phyloP scores from a whole-genome alignment of 139 green algal genomes.

The Raphidocelis subcapitata region DNA sequence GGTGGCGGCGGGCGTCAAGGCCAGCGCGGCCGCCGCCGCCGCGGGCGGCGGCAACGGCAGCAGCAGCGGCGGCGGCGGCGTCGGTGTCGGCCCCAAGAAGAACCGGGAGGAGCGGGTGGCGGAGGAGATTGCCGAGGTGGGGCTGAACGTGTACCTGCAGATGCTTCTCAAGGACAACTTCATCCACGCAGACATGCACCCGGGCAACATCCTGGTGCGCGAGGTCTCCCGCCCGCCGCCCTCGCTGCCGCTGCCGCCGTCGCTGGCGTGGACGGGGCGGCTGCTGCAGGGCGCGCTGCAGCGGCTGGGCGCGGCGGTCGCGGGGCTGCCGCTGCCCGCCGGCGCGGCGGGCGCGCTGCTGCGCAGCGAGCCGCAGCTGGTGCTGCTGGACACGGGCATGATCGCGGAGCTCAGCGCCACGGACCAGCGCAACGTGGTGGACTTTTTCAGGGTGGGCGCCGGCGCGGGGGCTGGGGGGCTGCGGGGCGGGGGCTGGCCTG shows the following conservation, averaged over 20 bases:
- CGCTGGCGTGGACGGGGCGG: constrained; percentile 14
- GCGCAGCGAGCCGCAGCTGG: constrained; percentile 37
- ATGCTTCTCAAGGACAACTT: constrained; percentile 90
- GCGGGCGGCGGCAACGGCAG: constrained; percentile 5
- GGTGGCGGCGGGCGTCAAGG: neutral
- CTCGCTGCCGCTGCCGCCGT: neutral
- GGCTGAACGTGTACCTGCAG: constrained; percentile 69
- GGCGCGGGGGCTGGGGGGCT: neutral
- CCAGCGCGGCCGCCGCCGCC: neutral
- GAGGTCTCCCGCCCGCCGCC: constrained; percentile 25
- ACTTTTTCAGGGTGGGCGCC: constrained; percentile 59
- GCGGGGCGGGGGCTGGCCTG: constrained; percentile 1
- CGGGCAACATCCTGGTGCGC: constrained; percentile 90
- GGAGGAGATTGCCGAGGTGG: constrained; percentile 47
- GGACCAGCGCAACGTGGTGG: constrained; percentile 57
- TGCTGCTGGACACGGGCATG: constrained; percentile 82
- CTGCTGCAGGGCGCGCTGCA: constrained; percentile 26
- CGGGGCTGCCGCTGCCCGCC: constrained; percentile 15
- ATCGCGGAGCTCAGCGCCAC: constrained; percentile 60
- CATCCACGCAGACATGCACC: constrained; percentile 85
- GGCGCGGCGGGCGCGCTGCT: constrained; percentile 1
- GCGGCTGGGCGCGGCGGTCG: constrained; percentile 7
- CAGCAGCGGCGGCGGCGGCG: neutral
- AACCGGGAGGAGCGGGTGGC: constrained; percentile 16
- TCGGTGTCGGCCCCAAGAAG: too few species aligned